Evolutionary conservation across 2,329 filamentous ascomycete species (phyloP).

Genomic region (Aspergillus ibericus): DNA sequence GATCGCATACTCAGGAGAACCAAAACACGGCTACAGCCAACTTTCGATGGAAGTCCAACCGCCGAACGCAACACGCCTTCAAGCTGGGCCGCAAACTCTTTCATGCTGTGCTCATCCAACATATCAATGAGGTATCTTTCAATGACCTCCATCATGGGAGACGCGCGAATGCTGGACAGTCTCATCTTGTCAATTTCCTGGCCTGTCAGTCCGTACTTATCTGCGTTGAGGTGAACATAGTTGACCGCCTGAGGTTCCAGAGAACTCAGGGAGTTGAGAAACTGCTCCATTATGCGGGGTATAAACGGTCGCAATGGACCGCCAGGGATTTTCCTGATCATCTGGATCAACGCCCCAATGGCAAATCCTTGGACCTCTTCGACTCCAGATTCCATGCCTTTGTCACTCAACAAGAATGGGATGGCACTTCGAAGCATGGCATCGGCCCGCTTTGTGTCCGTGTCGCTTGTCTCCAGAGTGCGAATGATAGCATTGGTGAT

Average conservation of each 20-base stretch:
- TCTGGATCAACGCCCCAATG: conserved; percentile 77
- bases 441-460: conserved; percentile 63
- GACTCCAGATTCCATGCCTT: conserved; percentile 83
- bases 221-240: conserved; percentile 86
- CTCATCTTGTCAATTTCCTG: conserved; percentile 89
- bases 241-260: conserved; percentile 88
- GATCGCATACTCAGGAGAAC: conserved; percentile 79
- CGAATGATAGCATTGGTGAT: conserved; percentile 83
- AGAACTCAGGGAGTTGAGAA: conserved; percentile 79
- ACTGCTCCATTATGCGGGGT: conserved; percentile 74
- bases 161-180: conserved; percentile 76
- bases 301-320: conserved; percentile 76
- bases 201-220: conserved; percentile 77
- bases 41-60: conserved; percentile 89
- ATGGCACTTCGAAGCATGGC: conserved; percentile 83
- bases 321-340: conserved; percentile 83
- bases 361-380: conserved; percentile 85
- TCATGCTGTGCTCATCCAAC: conserved; percentile 76
- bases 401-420: conserved; percentile 85
- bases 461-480: conserved; percentile 75
- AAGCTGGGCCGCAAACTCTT: conserved; percentile 67
- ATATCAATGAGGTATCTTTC: conserved; percentile 79
- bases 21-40: conserved; percentile 82
- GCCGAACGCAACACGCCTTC: conserved; percentile 80
- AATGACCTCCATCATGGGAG: conserved; percentile 89